Percentiles rank a stretch among this genome's conserved stretches.
Conservation (phyloP, 805 yeast genomes). For the Sugiyamaella valdiviana region DNA sequence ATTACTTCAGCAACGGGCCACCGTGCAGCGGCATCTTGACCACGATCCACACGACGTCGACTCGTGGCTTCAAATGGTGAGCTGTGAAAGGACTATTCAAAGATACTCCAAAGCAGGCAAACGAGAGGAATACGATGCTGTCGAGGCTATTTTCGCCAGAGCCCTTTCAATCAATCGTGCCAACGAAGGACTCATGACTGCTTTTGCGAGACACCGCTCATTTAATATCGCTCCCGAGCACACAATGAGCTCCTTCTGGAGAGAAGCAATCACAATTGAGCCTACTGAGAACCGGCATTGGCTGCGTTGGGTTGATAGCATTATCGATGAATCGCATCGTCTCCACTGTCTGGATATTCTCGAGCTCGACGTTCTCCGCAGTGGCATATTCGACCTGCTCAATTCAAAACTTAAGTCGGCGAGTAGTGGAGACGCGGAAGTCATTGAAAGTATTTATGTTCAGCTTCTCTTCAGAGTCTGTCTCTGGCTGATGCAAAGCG, state of each 20-base stretch:
- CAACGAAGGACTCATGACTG: background rate
- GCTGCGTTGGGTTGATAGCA: background rate
- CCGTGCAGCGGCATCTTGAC: background rate
- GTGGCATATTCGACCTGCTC: background rate
- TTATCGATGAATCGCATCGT: background rate
- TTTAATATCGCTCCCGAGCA: background rate
- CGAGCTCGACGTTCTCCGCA: background rate
- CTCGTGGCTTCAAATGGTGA: background rate
- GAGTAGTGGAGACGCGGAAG: background rate
- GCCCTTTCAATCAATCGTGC: background rate
- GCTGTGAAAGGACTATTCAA: background rate
- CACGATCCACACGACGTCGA: background rate
- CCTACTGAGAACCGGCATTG: background rate
- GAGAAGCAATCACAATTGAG: background rate
- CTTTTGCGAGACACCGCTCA: background rate
- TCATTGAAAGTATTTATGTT: background rate
- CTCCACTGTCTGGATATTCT: background rate
- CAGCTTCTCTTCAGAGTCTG: conserved; percentile 5
- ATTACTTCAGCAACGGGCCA: background rate
- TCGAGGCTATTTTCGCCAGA: background rate
- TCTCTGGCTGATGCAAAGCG: conserved; percentile 10
- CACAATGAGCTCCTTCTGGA: background rate
- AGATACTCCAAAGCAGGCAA: background rate
- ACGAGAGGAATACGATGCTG: background rate
- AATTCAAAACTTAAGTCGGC: background rate